A percentile compares a stretch with the other conserved stretches of the same genome.
phyloP scores from a whole-genome alignment of 2,329 filamentous ascomycete genomes.

The Claviceps digitariae region DNA sequence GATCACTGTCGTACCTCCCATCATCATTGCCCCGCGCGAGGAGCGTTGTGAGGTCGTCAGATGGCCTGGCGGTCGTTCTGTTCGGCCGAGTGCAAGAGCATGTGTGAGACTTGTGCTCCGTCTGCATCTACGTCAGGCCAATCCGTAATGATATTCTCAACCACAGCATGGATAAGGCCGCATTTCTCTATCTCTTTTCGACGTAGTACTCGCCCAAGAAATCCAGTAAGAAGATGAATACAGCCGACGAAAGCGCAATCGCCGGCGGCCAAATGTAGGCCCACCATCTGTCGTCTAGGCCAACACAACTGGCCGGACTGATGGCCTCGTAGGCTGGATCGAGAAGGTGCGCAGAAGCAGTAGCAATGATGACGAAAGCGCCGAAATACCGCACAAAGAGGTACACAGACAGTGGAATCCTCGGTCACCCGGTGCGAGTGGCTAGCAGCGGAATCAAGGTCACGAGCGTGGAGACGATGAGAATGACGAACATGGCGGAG shows the following conservation, averaged over 20 bases:
- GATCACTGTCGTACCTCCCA: conserved; percentile 8
- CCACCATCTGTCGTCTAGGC: conserved; percentile 36
- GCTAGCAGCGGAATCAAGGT: conserved; percentile 64
- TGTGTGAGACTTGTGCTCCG: conserved; percentile 15
- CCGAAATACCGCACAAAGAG: conserved; percentile 88
- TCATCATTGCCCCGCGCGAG: not conserved
- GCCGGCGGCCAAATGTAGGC: conserved; percentile 38
- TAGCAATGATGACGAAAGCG: conserved; percentile 84
- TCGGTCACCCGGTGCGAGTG: conserved; percentile 41
- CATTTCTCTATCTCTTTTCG: conserved; percentile 33
- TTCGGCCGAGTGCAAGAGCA: conserved; percentile 26
- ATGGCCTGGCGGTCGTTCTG: conserved; percentile 15
- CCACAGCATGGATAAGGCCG: conserved; percentile 12
- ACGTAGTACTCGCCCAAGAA: conserved; percentile 36
- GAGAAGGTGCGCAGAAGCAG: conserved; percentile 81
- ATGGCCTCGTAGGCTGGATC: conserved; percentile 66
- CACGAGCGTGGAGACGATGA: conserved; percentile 53
- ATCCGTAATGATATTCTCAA: conserved; percentile 15
- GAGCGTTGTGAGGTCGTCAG: not conserved
- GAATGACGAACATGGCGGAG: conserved; percentile 79
- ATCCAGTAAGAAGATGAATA: conserved; percentile 37
- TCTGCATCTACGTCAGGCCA: not conserved
- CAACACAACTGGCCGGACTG: conserved; percentile 24
- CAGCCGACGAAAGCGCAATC: conserved; percentile 32
- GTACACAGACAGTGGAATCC: conserved; percentile 59